These are phyloP conservation scores for Nicotiana undulata DNA, from an alignment of 257 asterid species.

Conservation along the genomic window DNA sequence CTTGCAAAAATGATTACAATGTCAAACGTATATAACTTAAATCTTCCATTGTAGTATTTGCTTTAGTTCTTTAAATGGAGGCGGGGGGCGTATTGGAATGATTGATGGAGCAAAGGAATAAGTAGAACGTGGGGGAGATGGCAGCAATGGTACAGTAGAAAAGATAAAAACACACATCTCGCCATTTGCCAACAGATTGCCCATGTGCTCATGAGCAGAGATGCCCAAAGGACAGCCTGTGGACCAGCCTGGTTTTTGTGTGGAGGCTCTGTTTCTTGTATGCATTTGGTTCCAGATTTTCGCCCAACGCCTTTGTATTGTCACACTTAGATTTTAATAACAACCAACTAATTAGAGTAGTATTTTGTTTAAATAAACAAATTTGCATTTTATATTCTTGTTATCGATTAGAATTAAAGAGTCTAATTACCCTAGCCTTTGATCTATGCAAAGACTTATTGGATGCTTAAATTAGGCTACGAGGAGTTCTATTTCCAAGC, in stretches of 20 bases:
- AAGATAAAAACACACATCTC: not conserved
- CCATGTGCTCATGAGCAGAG: not conserved
- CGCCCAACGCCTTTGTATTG: not conserved
- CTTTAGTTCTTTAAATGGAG: not conserved
- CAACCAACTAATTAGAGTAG: not conserved
- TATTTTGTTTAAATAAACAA: not conserved
- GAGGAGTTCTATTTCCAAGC: not conserved
- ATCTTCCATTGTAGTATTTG: no score
- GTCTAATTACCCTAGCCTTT: not conserved
- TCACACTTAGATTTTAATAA: not conserved
- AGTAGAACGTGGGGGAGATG: not conserved
- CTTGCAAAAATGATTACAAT: no score
- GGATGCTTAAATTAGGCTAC: not conserved
- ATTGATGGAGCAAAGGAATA: not conserved
- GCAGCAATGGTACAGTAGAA: not conserved
- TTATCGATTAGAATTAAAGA: not conserved
- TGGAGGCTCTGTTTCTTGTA: not conserved
- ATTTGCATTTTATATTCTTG: not conserved
- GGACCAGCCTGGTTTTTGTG: not conserved
- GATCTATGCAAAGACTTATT: not conserved
- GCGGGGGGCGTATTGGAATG: not conserved
- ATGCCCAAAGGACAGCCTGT: not conserved
- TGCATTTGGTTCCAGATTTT: not conserved
- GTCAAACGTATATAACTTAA: no score
- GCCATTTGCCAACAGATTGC: conserved; percentile 1